Conservation (phyloP, 305 asterid species). For the Solanum hybrid region DNA sequence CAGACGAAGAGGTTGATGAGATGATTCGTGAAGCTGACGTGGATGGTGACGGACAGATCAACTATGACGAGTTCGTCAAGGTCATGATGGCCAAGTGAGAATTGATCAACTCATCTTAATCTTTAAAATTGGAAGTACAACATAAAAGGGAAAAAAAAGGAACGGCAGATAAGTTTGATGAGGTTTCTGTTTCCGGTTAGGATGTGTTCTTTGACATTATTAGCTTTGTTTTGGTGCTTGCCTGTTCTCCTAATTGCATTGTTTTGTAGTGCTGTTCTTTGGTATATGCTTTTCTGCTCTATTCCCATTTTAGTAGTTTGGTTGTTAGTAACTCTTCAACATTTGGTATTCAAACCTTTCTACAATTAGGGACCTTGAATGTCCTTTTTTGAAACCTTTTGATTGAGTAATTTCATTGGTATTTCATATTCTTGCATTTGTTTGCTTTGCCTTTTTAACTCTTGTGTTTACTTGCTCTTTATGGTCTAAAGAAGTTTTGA, state of each 20-base stretch:
- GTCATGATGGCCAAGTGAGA: constrained; percentile 98
- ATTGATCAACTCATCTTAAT: constrained; percentile 20
- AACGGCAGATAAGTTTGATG: constrained; percentile 13
- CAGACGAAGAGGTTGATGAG: constrained; percentile 84
- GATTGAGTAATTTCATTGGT: not conserved
- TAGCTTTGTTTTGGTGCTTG: constrained; percentile 20
- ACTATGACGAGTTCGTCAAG: constrained; percentile 90
- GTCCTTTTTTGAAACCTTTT: not conserved
- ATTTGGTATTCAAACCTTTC: not conserved
- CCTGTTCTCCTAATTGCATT: constrained; percentile 22
- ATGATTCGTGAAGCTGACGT: constrained; percentile 91
- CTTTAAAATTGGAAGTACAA: constrained; percentile 11
- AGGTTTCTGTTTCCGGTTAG: constrained; percentile 16
- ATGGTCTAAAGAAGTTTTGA: not conserved
- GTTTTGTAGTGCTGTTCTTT: constrained; percentile 22
- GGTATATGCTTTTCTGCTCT: constrained; percentile 3
- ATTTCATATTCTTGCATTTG: not conserved
- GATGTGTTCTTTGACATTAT: constrained; percentile 15
- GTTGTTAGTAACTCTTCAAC: not conserved
- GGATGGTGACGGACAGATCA: constrained; percentile 91
- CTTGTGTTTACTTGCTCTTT: not conserved
- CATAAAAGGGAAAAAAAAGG: not conserved
- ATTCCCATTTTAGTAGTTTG: not conserved
- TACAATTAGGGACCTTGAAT: not conserved
- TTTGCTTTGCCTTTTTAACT: not conserved